Base-by-base conservation (phyloP, 805 yeast species). In the Spathaspora hagerdaliae region DNA sequence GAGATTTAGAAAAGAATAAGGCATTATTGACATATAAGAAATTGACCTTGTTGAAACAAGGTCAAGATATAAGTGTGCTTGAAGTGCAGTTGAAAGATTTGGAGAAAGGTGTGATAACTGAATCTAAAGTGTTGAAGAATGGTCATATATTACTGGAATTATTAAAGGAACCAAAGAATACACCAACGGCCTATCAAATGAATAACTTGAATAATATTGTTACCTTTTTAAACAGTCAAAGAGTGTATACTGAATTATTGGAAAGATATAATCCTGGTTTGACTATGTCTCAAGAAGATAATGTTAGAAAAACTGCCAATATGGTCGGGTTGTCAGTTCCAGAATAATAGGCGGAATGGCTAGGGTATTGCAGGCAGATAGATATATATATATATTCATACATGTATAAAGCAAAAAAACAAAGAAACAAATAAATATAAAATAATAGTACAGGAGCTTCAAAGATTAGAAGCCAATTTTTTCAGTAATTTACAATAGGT, bases 181-280 rank as follows among this genome's bases (percentile, higher is more conserved):
- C 51, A 13, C 31, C 36, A 31, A 39, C 29, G 10, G 46, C 34
- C 9, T 44, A 48, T 29, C 46, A 49, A 34, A 50, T 44, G 54
- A 52, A 64, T 31, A 82, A 83, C 55, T 64, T 84, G 39, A 53
- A 60, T n/a, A 90, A 87, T 57, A 74, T 86, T 11, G 68, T 78
- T 5, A 67, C 74, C 8, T 92, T 80, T 59, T 67, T 92, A 43
- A 71, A 74, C 42, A 79, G 83, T 50, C 97, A 92, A 63, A 73
- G 94, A 51, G 79, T 74, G 10, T 92, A 89, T 65, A 81, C 80
- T 49, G 91, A 83, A 52, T 73, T 92, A 40, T 71, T 91, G 38
- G 94, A 86, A 53, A 76, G 96, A 53, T 94, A 92, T 64, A 88
- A 91, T 57, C 92, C 96, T 3, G 94, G 96, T 2, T 71, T 85